Evolutionary conservation across 73 alveolate genomes (phyloP), one percentile per base, ranked within the genome.

Genomic region (Tetrahymena elliotti): DNA sequence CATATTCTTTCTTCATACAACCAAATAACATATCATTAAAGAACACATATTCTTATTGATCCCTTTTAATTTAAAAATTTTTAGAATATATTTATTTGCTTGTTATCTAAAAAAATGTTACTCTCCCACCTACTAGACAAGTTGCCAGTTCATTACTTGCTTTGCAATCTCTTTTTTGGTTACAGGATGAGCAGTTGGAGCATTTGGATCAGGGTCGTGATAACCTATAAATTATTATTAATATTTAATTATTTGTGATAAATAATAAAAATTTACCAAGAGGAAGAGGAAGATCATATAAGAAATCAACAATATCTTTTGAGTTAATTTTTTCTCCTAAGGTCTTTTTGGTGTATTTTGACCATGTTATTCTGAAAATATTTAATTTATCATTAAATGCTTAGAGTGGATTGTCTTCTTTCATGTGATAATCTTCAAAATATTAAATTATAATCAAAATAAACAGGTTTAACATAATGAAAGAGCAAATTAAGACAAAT

Each of bases 391-490:
- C 96, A 68, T 97, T 97, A 84, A 97, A 97, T 39, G 92, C 93
- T 53, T 53, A 53, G 16, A 97, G 93, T 0, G 96, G 95, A 53
- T 97, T 97, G 53, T 95, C 98, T 52, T 97, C 94, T 31, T 97
- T 96, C 33, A 97, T 95, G 83, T 97, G 96, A 93, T 97, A 97
- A 54, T 95, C 83, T 52, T 97, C 98, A 94, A 97, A 97, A 83
- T 97, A 94, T 83, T 97, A 93, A 35, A 97, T 54, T 84, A 97
- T 97, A 93, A 97, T 95, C 93, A 96, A 93, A 33, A 96, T 94
- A 40, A 95, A 96, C 84, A 96, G 52, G 53, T 96, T 96, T 20
- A 96, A 93, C 96, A 96, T 96, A 40, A 96, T 96, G 88, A 95
- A 94, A 0, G 98, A 53, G 54, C 96, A 94, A 15, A 96, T 95